phyloP scores from a whole-genome alignment of 345 rosid genomes.

The Luvunga scandens region DNA sequence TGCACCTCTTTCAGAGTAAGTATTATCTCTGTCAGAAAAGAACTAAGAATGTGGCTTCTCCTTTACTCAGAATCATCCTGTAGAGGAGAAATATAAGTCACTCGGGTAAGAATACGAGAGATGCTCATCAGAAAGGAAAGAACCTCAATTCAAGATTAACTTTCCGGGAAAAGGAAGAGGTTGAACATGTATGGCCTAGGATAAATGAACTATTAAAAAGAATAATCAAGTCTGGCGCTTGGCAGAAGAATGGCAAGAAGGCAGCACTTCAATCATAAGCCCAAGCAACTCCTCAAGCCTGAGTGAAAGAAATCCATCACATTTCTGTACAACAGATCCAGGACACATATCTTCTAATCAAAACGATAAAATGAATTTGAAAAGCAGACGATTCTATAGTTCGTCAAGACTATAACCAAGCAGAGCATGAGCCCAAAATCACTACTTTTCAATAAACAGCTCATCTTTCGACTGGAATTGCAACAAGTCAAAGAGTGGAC shows the following conservation, averaged over 20 bases:
- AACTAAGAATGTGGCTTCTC: slow-evolving; percentile 46
- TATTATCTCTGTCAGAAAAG: slow-evolving; percentile 82
- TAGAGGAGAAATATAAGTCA: background rate
- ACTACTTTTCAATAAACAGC: background rate
- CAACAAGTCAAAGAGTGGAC: background rate
- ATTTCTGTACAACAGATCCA: slow-evolving; percentile 38
- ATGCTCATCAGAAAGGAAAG: slow-evolving; percentile 7
- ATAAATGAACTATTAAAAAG: slow-evolving; percentile 58
- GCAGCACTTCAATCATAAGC: slow-evolving; percentile 67
- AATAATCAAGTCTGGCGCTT: slow-evolving; percentile 87
- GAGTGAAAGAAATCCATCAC: slow-evolving; percentile 53
- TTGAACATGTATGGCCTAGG: slow-evolving; percentile 42
- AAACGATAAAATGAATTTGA: background rate
- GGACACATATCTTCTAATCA: background rate
- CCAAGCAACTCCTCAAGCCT: slow-evolving; percentile 55
- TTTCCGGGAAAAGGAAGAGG: background rate
- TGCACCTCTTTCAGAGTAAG: slow-evolving; percentile 91
- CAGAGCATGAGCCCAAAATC: background rate
- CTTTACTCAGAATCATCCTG: slow-evolving; percentile 65
- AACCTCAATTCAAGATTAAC: background rate
- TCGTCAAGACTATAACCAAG: background rate
- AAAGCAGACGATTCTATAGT: background rate
- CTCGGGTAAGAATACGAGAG: background rate
- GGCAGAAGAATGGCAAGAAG: slow-evolving; percentile 83
- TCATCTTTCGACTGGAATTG: background rate